A percentile compares a stretch with the other conserved stretches of the same genome.
These are phyloP conservation scores for Protea cynaroides DNA, from an alignment of 164 flowering plant species.

Conservation along the genomic window DNA sequence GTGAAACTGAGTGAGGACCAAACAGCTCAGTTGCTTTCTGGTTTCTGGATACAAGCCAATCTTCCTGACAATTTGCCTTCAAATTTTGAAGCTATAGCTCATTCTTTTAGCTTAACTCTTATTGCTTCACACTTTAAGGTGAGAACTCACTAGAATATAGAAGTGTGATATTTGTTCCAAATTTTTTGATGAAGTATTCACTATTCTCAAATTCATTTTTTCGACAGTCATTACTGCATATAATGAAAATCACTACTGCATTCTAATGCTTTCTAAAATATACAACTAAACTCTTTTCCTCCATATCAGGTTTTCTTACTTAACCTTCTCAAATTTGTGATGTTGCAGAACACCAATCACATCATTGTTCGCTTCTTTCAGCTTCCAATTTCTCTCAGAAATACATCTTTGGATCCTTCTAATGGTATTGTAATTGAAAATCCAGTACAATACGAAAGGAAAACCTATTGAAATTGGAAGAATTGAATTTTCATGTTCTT, in stretches of 20 bases:
- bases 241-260: background rate
- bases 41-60: slow-evolving; percentile 79
- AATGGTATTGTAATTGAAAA: slow-evolving; percentile 36
- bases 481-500: background rate
- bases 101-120: slow-evolving; percentile 69
- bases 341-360: slow-evolving; percentile 53
- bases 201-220: too few species aligned
- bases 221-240: background rate
- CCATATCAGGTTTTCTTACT: background rate
- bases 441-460: background rate
- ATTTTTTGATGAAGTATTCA: background rate
- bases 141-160: slow-evolving; percentile 3
- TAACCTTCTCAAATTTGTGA: slow-evolving; percentile 2
- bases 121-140: slow-evolving; percentile 65
- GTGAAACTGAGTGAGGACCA: slow-evolving; percentile 77
- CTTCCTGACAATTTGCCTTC: slow-evolving; percentile 77
- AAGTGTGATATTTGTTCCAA: too few species aligned
- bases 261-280: background rate
- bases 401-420: slow-evolving; percentile 39
- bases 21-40: slow-evolving; percentile 63
- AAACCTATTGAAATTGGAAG: background rate
- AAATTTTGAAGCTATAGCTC: slow-evolving; percentile 79
- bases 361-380: slow-evolving; percentile 64
- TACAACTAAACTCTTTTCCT: background rate
- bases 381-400: slow-evolving; percentile 70